phyloP scores from a whole-genome alignment of 2,329 filamentous ascomycete species.

The Colletotrichum neosansevieriae region DNA sequence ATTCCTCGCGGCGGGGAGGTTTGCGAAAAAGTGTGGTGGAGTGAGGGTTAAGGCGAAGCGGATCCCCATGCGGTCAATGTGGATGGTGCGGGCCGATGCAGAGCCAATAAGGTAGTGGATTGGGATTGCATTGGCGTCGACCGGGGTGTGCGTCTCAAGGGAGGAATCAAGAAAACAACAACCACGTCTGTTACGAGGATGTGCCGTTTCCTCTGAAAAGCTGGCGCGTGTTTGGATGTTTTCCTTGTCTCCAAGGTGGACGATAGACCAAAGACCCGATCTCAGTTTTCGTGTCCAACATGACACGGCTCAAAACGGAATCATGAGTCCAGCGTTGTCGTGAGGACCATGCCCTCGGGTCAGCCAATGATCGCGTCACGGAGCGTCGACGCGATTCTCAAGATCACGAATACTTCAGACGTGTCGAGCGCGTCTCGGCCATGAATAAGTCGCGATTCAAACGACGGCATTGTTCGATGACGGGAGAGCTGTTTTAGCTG shows the following conservation, averaged over 20 bases:
- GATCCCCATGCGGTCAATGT: conserved; percentile 4
- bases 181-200: background rate
- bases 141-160: background rate
- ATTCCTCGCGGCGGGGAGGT: background rate
- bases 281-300: no score
- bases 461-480: background rate
- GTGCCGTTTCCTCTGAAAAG: no score
- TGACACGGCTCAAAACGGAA: background rate
- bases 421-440: background rate
- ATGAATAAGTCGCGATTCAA: conserved; percentile 2
- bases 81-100: conserved; percentile 17
- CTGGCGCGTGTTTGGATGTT: no score
- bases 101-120: no score
- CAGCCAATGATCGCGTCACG: conserved; percentile 25
- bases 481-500: conserved; percentile 22
- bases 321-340: background rate
- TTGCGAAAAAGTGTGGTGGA: conserved; percentile 2
- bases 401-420: background rate
- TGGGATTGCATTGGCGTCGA: background rate
- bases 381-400: background rate
- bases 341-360: background rate
- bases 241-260: no score
- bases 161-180: conserved; percentile 21
- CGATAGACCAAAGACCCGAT: background rate
- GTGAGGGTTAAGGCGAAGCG: conserved; percentile 7